These are phyloP conservation scores for Dissophora ornata DNA, from an alignment of 192 early-diverging fungal genomes.

Conservation along the genomic window DNA sequence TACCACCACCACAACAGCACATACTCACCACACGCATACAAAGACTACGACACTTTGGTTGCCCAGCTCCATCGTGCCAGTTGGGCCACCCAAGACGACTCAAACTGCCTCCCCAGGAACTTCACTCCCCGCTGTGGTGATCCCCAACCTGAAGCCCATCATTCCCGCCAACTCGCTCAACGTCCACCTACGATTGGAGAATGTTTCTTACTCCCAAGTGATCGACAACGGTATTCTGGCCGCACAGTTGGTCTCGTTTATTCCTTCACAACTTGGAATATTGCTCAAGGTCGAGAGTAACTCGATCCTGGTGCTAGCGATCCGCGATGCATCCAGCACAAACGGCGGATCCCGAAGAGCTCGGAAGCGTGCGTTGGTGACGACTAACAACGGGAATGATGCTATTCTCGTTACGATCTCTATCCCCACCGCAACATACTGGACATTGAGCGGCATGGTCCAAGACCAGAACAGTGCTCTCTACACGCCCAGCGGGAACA, in stretches of 20 bases:
- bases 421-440: slow-evolving; percentile 26
- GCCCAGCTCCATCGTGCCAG: slow-evolving; percentile 34
- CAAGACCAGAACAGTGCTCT: slow-evolving; percentile 15
- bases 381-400: slow-evolving; percentile 12
- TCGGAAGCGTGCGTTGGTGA: slow-evolving; percentile 24
- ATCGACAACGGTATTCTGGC: slow-evolving; percentile 47
- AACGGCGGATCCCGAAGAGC: not conserved
- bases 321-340: slow-evolving; percentile 25
- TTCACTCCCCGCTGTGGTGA: slow-evolving; percentile 40
- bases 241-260: slow-evolving; percentile 41
- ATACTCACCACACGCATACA: slow-evolving; percentile 2
- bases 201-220: slow-evolving; percentile 46
- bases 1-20: not conserved
- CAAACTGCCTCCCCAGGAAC: slow-evolving; percentile 23
- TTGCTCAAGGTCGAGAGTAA: slow-evolving; percentile 4
- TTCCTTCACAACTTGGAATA: slow-evolving; percentile 23
- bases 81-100: slow-evolving; percentile 18
- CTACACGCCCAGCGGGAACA: not conserved
- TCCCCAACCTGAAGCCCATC: slow-evolving; percentile 30
- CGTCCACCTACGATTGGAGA: slow-evolving; percentile 30
- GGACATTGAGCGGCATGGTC: slow-evolving; percentile 13
- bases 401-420: slow-evolving; percentile 31
- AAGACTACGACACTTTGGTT: slow-evolving; percentile 34
- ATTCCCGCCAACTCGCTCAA: slow-evolving; percentile 30
- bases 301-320: slow-evolving; percentile 35